Conservation (phyloP, 2,329 filamentous ascomycete species). For the Stagonosporopsis rhizophila region DNA sequence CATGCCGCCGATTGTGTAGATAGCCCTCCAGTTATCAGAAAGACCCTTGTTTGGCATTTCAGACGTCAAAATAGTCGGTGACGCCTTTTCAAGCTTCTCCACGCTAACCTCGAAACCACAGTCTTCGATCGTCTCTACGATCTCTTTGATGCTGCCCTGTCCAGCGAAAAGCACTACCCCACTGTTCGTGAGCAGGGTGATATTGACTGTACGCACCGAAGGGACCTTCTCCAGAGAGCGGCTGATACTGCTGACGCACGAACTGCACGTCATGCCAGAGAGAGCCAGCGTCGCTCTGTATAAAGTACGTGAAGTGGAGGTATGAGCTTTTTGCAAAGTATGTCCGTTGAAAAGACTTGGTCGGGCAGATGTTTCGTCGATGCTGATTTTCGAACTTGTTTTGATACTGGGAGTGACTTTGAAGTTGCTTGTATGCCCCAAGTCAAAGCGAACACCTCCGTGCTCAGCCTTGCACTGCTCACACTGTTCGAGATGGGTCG, state of each 20-base stretch:
- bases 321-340: constrained; percentile 30
- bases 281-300: constrained; percentile 57
- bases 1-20: constrained; percentile 63
- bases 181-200: constrained; percentile 61
- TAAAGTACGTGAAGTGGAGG: not conserved
- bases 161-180: constrained; percentile 59
- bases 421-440: constrained; percentile 7
- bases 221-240: constrained; percentile 56
- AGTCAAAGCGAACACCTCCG: constrained; percentile 30
- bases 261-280: constrained; percentile 67
- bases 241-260: constrained; percentile 61
- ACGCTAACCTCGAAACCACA: constrained; percentile 52
- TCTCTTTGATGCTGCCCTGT: constrained; percentile 51
- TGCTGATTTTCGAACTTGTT: constrained; percentile 18
- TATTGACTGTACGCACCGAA: constrained; percentile 56
- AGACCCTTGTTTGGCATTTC: constrained; percentile 7
- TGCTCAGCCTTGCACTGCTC: constrained; percentile 44
- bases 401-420: constrained; percentile 28
- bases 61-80: not conserved
- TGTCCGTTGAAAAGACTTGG: constrained; percentile 16
- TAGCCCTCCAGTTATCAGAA: constrained; percentile 48
- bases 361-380: constrained; percentile 27
- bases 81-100: constrained; percentile 40
- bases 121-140: constrained; percentile 61
- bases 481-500: constrained; percentile 44